Evolutionary conservation across 345 rosid species (phyloP), one percentile per base, ranked within the genome.

Genomic region (Eutrema japonicum): DNA sequence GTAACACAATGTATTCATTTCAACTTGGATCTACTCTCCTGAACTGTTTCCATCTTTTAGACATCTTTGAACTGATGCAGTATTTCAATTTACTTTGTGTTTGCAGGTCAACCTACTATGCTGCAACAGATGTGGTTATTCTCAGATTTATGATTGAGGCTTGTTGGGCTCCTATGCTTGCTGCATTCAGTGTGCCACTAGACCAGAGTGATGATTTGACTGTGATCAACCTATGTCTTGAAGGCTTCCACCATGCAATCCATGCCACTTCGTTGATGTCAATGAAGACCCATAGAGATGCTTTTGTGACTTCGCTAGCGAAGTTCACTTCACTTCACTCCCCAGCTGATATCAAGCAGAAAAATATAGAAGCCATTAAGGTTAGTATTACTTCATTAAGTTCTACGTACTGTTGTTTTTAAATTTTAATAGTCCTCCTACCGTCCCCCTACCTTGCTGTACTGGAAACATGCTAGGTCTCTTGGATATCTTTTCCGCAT

Each of bases 111-210:
- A 77, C 83, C 26, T 92, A 89, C 84, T 90, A 86, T 74, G 82
- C 82, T 60, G 90, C 89, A 37, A 86, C 89, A 52, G 92, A 92
- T 79, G 82, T 82, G 64, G 83, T 83, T 66, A 86, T 92, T 65
- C 79, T 92, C 84, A 86, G 96, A 84, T 92, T 92, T 79, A 89
- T 92, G 96, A 85, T 89, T 67, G 97, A 92, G 85, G 97, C 86
- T 79, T 89, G 92, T 79, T 92, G 97, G 96, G 97, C 89, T 69
- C 96, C 96, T 52, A 86, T 92, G 93, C 85, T 92, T 77, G 97
- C 96, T 76, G 96, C 97, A 55, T 89, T 92, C 81, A 92, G 96
- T 74, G 72, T 92, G 82, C 86, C 97, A 27, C 87, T 92, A 45
- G 97, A 84, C 80, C 96, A 89, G 81, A 92, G 92, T 78, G 90